Evolutionary conservation across 345 rosid genomes (phyloP), one percentile per base, ranked within the genome.

Genomic region (Brassica rapa): DNA sequence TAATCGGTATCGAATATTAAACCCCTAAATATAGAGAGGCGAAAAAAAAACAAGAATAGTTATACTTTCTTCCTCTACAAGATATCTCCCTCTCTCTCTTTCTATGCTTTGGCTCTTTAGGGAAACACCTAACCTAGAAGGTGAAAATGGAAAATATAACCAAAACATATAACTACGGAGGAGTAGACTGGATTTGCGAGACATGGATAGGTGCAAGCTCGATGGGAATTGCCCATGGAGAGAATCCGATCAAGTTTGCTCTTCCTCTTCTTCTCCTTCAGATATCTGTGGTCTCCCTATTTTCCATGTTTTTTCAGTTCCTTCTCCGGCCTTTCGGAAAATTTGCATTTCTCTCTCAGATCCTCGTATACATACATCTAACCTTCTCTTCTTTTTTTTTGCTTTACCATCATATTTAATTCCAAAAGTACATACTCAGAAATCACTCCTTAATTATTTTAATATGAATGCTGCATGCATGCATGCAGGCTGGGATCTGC

Each of bases 401-500:
- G 15, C 53, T 14, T 46, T 12, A 46, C 14, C 16, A 46, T 1
- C 43, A 37, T 37, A 37, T 37, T 37, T 37, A 8, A 37, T 37
- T 37, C 43, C 43, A 37, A 35, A 35, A 35, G 0, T 35, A 35
- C 2, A 7, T 35, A 35, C 2, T 35, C 9, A 35, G 2, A 43
- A 43, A 11, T 12, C 53, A 46, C 53, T 12, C 53, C 5, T 43
- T 4, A 46, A 41, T 41, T 9, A 41, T 41, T 10, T 2, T 10
- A 41, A 10, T 41, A 11, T 41, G 51, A 41, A 46, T 46, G 53
- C 15, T 46, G 51, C 15, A 5, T 41, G 51, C n/a, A 46, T 46
- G 6, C 55, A 46, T 46, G 55, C 74, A 86, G 89, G 88, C 85
- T 70, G 86, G 85, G 30, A 80, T 87, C 8, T 70, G 62, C 63